Evolutionary conservation across 1,139 yeast genomes (phyloP).

Genomic region (Lodderomyces pseudojiufengensis): DNA sequence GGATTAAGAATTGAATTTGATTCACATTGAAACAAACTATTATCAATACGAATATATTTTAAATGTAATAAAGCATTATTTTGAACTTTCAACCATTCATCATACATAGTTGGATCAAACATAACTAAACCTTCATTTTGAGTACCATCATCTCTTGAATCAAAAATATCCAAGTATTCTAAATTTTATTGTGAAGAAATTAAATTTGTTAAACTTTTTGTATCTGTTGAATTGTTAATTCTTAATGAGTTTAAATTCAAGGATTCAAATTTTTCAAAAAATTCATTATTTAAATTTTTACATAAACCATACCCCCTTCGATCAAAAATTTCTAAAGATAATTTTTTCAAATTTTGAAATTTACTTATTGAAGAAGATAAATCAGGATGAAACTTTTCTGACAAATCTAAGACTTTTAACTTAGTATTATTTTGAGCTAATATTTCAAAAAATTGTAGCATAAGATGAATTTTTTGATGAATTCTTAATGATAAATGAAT

Average conservation of each 20-base stretch:
- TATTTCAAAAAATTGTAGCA: conserved; percentile 33
- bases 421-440: conserved; percentile 14
- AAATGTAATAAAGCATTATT: conserved; percentile 44
- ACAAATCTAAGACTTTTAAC: conserved; percentile 38
- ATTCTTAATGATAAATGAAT: conserved; percentile 38
- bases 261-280: conserved; percentile 14
- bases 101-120: conserved; percentile 52
- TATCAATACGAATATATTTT: conserved; percentile 38
- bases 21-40: conserved; percentile 30
- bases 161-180: conserved; percentile 43
- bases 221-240: conserved; percentile 33
- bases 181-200: conserved; percentile 27
- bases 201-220: conserved; percentile 23
- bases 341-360: conserved; percentile 15
- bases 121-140: conserved; percentile 56
- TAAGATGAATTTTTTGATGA: conserved; percentile 43
- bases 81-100: conserved; percentile 56
- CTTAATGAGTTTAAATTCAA: conserved; percentile 34
- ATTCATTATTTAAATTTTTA: conserved; percentile 17
- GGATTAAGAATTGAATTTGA: conserved; percentile 28
- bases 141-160: conserved; percentile 50
- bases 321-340: conserved; percentile 42
- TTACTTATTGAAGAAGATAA: conserved; percentile 22
- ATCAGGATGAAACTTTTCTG: conserved; percentile 28
- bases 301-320: conserved; percentile 20